phyloP scores from a whole-genome alignment of 2,329 filamentous ascomycete genomes.

The Exophiala mesophila region DNA sequence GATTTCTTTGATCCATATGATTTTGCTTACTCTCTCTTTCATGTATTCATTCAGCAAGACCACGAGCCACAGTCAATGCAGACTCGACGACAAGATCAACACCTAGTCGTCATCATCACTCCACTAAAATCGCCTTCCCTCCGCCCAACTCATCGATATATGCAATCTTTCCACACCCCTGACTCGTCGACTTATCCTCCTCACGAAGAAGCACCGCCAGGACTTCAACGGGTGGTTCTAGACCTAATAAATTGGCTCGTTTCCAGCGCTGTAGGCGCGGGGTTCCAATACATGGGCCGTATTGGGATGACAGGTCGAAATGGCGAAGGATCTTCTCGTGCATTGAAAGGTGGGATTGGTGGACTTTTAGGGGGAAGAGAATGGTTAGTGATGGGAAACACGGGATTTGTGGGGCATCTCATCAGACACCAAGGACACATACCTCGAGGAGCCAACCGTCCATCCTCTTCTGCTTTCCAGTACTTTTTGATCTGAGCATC shows the following conservation, averaged over 20 bases:
- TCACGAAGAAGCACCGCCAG: conserved; percentile 76
- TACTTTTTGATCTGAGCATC: conserved; percentile 69
- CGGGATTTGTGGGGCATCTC: too few relatives aligned
- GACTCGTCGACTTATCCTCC: conserved; percentile 29
- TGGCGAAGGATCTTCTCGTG: conserved; percentile 85
- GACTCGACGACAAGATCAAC: too few relatives aligned
- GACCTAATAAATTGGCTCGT: conserved; percentile 71
- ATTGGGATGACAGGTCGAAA: conserved; percentile 88
- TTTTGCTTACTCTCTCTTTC: too few relatives aligned
- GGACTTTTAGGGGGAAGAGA: conserved; percentile 50
- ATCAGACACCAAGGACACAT: too few relatives aligned
- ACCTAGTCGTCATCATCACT: too few relatives aligned
- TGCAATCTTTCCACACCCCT: conserved; percentile 20
- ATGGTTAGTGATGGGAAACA: too few relatives aligned
- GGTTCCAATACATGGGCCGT: conserved; percentile 86
- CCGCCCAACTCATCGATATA: conserved; percentile 26
- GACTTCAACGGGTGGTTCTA: conserved; percentile 87
- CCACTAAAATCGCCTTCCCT: conserved; percentile 17
- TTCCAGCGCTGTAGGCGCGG: conserved; percentile 79
- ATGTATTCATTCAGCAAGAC: too few relatives aligned
- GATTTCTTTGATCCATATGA: too few relatives aligned
- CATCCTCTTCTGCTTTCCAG: conserved; percentile 68
- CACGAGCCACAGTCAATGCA: too few relatives aligned
- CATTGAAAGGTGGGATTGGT: conserved; percentile 66
- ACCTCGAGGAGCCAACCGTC: conserved; percentile 60